phyloP scores from a whole-genome alignment of 352 stramenopile species.

The Phytophthora idaei region DNA sequence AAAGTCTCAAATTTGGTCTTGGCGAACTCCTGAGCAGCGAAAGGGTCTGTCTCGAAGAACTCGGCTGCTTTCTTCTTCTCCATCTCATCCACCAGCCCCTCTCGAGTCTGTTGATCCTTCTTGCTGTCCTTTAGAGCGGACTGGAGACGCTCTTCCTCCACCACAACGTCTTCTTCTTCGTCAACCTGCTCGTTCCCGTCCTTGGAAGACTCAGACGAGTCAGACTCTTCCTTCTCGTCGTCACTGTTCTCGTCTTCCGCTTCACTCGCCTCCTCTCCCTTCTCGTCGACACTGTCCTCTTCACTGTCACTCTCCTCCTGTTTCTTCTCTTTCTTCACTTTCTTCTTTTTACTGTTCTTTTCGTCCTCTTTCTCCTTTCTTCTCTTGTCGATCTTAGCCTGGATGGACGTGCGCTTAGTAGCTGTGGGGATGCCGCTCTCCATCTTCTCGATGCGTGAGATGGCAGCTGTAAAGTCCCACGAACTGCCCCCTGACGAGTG shows the following conservation, averaged over 20 bases:
- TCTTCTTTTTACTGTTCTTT: slow-evolving; percentile 54
- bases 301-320: slow-evolving; percentile 44
- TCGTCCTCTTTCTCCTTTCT: slow-evolving; percentile 72
- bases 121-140: slow-evolving; percentile 65
- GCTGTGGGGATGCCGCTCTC: slow-evolving; percentile 57
- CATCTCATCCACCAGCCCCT: slow-evolving; percentile 74
- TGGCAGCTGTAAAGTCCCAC: slow-evolving; percentile 89
- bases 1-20: slow-evolving; percentile 94
- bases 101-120: slow-evolving; percentile 52
- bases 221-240: slow-evolving; percentile 19
- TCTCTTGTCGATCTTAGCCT: slow-evolving; percentile 86
- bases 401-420: slow-evolving; percentile 83
- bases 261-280: slow-evolving; percentile 26
- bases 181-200: slow-evolving; percentile 45
- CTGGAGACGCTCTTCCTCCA: slow-evolving; percentile 78
- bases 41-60: slow-evolving; percentile 86
- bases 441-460: slow-evolving; percentile 85
- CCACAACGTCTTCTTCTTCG: slow-evolving; percentile 67
- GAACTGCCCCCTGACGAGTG: slow-evolving; percentile 62
- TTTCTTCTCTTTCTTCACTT: slow-evolving; percentile 63
- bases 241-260: slow-evolving; percentile 9
- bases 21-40: slow-evolving; percentile 74
- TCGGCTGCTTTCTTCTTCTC: slow-evolving; percentile 82
- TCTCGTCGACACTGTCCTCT: slow-evolving; percentile 31
- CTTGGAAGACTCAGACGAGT: slow-evolving; percentile 21